Conservation (phyloP, 768 basidiomycete genomes). For the Cystobasidium onofrii region DNA sequence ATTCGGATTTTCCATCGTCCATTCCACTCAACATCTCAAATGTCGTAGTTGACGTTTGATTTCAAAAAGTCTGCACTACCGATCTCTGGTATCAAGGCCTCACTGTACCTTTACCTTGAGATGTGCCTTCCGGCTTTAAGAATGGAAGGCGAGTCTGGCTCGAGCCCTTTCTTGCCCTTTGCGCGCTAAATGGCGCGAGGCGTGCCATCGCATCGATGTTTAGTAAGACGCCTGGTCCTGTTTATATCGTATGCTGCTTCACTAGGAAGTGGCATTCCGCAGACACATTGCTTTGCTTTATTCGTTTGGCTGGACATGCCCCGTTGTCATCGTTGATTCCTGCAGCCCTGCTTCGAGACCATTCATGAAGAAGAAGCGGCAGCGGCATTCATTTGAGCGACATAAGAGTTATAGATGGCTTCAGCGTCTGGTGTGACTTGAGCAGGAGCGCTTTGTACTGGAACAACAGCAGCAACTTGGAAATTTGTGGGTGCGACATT, state of each 20-base stretch:
- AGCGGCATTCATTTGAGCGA: conserved; percentile 18
- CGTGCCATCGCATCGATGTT: too few relatives aligned
- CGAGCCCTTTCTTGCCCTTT: not conserved
- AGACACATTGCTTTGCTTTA: too few relatives aligned
- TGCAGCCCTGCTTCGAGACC: too few relatives aligned
- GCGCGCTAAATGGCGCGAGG: not conserved
- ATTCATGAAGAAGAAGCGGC: not conserved
- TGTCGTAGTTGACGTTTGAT: too few relatives aligned
- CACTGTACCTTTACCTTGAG: too few relatives aligned
- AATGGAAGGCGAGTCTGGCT: not conserved
- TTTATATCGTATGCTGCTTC: not conserved
- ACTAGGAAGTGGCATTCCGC: not conserved
- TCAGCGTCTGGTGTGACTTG: not conserved
- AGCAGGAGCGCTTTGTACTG: not conserved
- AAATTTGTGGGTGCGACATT: not conserved
- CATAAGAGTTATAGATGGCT: conserved; percentile 22
- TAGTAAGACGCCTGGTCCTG: not conserved
- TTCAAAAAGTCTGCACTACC: too few relatives aligned
- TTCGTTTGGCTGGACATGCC: too few relatives aligned
- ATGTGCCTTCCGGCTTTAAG: not conserved
- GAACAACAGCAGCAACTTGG: not conserved
- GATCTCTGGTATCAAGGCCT: too few relatives aligned
- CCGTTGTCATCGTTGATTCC: too few relatives aligned
- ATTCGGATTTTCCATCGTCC: too few relatives aligned
- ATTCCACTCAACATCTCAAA: too few relatives aligned